Conservation (phyloP, 441 rosid genomes). For the Populus trichocarpa region DNA sequence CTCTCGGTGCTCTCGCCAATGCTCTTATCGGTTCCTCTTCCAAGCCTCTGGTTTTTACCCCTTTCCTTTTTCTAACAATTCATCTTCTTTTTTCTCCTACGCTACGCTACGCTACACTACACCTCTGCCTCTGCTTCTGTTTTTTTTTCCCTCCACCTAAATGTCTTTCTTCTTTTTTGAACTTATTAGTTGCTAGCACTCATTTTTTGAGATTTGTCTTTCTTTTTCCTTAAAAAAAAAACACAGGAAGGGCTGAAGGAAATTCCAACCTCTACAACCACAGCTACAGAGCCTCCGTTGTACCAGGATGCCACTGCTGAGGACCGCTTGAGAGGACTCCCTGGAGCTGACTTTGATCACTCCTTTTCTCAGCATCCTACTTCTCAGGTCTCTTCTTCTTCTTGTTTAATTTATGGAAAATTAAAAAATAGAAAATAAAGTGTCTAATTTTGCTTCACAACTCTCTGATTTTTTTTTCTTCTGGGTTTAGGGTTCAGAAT, state of each 20-base stretch:
- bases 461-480: background rate
- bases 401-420: background rate
- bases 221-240: background rate
- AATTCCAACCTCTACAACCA: constrained; percentile 55
- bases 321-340: constrained; percentile 60
- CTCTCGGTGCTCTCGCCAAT: constrained; percentile 92
- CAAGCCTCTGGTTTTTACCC: constrained; percentile 61
- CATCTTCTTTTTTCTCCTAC: background rate
- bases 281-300: constrained; percentile 46
- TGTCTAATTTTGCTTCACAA: background rate
- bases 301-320: constrained; percentile 32
- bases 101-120: too few relatives aligned
- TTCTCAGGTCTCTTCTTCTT: constrained; percentile 58
- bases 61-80: background rate
- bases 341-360: constrained; percentile 78
- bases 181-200: background rate
- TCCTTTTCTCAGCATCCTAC: constrained; percentile 46
- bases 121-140: background rate
- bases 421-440: too few relatives aligned
- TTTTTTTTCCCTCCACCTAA: background rate
- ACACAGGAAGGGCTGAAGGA: constrained; percentile 81
- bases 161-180: background rate
- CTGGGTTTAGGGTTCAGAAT: constrained; percentile 59
- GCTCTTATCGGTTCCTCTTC: constrained; percentile 85
- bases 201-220: background rate